Percentiles rank a stretch among this genome's conserved stretches.
These are phyloP conservation scores for Leccinum subrobustum DNA, from an alignment of 1,284 basidiomycete species.

Conservation along the genomic window DNA sequence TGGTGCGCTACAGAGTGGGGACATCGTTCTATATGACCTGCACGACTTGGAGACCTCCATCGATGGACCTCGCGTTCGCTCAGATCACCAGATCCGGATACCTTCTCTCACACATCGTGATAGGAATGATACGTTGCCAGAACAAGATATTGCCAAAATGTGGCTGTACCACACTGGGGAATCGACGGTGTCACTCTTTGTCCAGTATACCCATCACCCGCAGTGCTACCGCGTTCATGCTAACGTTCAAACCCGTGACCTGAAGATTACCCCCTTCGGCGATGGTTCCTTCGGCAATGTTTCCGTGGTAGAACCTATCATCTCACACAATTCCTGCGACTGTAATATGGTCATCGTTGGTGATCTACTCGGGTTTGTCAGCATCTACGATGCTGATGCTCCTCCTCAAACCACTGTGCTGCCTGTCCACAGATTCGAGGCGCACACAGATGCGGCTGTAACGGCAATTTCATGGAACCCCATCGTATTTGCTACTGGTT, in stretches of 20 bases:
- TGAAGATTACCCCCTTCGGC: slow-evolving; percentile 49
- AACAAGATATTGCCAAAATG: slow-evolving; percentile 16
- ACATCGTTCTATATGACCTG: slow-evolving; percentile 54
- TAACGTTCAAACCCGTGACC: slow-evolving; percentile 30
- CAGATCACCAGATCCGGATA: slow-evolving; percentile 29
- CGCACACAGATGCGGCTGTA: slow-evolving; percentile 56
- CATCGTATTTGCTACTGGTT: slow-evolving; percentile 60
- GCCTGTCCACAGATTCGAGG: slow-evolving; percentile 52
- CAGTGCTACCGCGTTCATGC: slow-evolving; percentile 48
- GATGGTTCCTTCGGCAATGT: slow-evolving; percentile 49
- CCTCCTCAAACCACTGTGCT: slow-evolving; percentile 19
- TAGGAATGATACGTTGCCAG: slow-evolving; percentile 1
- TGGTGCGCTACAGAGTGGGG: slow-evolving; percentile 53
- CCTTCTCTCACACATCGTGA: slow-evolving; percentile 31
- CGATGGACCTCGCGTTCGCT: slow-evolving; percentile 12
- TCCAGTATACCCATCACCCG: slow-evolving; percentile 45
- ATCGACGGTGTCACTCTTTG: slow-evolving; percentile 30
- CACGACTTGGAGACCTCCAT: slow-evolving; percentile 18
- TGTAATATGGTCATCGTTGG: slow-evolving; percentile 55
- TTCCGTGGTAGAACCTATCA: slow-evolving; percentile 47
- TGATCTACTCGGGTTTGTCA: slow-evolving; percentile 57
- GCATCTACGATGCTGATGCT: slow-evolving; percentile 46
- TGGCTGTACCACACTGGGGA: slow-evolving; percentile 17
- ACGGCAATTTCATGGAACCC: slow-evolving; percentile 64
- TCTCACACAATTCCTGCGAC: slow-evolving; percentile 37